Evolutionary conservation across 768 basidiomycete genomes (phyloP).

Genomic region (Floccularia luteovirens): DNA sequence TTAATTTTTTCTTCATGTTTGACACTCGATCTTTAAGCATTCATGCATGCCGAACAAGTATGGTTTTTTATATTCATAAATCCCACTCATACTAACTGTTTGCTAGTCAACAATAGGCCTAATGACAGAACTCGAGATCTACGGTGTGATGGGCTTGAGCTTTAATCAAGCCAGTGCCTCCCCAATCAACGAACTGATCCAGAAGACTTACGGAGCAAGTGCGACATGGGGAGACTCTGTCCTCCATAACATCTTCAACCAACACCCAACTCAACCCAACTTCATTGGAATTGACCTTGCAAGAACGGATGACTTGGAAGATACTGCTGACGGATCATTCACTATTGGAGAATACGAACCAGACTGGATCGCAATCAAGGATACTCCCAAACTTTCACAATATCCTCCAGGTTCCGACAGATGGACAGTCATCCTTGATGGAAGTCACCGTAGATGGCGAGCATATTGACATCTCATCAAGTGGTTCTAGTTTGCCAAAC

Average conservation of each 20-base stretch:
- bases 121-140: slow-evolving; percentile 16
- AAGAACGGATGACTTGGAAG: slow-evolving; percentile 28
- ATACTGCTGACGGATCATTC: slow-evolving; percentile 32
- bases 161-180: slow-evolving; percentile 21
- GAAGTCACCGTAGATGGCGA: too few species aligned
- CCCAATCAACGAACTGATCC: slow-evolving; percentile 18
- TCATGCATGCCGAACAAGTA: slow-evolving; percentile 17
- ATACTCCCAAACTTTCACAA: slow-evolving; percentile 22
- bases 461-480: too few species aligned
- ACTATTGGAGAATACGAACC: slow-evolving; percentile 34
- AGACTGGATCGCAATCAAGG: slow-evolving; percentile 18
- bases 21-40: too few species aligned
- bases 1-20: too few species aligned
- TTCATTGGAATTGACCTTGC: slow-evolving; percentile 35
- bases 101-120: slow-evolving; percentile 8
- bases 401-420: too few species aligned
- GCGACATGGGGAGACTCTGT: slow-evolving; percentile 25
- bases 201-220: slow-evolving; percentile 11
- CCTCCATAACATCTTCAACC: slow-evolving; percentile 30
- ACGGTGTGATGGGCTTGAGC: slow-evolving; percentile 26
- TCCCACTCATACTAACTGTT: too few species aligned
- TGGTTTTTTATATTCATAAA: neutral
- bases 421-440: too few species aligned
- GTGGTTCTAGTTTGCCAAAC: too few species aligned
- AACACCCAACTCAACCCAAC: slow-evolving; percentile 23